Conservation (phyloP, 2,329 filamentous ascomycete species). For the Exutisphaerella laricina region DNA sequence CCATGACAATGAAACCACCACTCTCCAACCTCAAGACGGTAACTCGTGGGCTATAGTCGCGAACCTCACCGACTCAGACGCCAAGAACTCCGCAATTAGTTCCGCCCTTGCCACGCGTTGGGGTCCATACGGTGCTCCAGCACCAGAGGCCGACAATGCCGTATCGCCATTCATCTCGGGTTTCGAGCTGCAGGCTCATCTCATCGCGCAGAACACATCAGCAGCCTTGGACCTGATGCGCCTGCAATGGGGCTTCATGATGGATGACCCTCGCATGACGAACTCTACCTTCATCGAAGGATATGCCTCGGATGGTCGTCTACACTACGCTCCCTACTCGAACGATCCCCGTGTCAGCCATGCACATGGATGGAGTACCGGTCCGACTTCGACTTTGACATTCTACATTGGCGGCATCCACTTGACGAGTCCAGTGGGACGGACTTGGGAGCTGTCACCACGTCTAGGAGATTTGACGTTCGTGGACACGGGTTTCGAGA, state of each 20-base stretch:
- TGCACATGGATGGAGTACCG: constrained; percentile 49
- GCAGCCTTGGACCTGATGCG: constrained; percentile 42
- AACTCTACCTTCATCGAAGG: constrained; percentile 51
- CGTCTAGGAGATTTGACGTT: constrained; percentile 40
- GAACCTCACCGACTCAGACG: constrained; percentile 32
- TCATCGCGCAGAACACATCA: constrained; percentile 37
- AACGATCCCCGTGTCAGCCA: constrained; percentile 47
- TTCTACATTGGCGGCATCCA: constrained; percentile 43
- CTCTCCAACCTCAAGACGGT: constrained; percentile 46
- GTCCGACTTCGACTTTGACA: constrained; percentile 43
- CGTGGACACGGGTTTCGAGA: constrained; percentile 45
- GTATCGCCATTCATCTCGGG: constrained; percentile 46
- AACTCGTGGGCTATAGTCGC: constrained; percentile 41
- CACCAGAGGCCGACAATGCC: constrained; percentile 43
- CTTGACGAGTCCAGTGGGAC: constrained; percentile 37
- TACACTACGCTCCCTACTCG: constrained; percentile 47
- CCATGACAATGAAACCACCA: constrained; percentile 32
- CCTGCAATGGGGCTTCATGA: constrained; percentile 51
- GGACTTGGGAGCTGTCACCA: constrained; percentile 42
- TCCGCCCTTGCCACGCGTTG: constrained; percentile 34
- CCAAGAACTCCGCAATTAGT: constrained; percentile 32
- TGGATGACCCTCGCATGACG: constrained; percentile 50
- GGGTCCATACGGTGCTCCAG: constrained; percentile 44
- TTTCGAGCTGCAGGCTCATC: constrained; percentile 45
- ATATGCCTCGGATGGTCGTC: constrained; percentile 41